Evolutionary conservation across 2,329 filamentous ascomycete genomes (phyloP).

Genomic region (Hyphodiscus sp.): DNA sequence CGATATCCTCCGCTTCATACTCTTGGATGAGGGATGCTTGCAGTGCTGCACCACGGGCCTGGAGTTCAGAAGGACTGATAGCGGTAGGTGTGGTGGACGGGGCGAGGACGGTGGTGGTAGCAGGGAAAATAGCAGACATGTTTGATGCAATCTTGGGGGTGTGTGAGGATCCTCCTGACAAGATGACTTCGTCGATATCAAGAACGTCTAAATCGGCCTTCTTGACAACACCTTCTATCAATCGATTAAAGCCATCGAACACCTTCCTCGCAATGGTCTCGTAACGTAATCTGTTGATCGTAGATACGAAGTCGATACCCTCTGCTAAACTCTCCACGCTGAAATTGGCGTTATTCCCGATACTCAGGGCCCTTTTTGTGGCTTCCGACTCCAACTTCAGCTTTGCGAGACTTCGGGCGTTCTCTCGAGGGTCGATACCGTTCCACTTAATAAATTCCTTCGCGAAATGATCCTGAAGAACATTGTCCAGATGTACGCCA

Average conservation of each 20-base stretch:
- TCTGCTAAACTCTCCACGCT: constrained; percentile 86
- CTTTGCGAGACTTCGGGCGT: constrained; percentile 80
- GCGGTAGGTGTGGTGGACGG: constrained; percentile 71
- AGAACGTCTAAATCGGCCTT: constrained; percentile 90
- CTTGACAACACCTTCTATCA: constrained; percentile 78
- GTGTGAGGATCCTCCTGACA: constrained; percentile 87
- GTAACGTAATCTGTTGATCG: constrained; percentile 88
- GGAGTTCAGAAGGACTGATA: constrained; percentile 89
- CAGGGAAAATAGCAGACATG: constrained; percentile 72
- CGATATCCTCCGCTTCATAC: constrained; percentile 88
- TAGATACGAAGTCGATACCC: constrained; percentile 84
- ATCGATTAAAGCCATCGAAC: constrained; percentile 78
- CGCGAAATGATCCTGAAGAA: constrained; percentile 90
- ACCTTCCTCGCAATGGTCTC: constrained; percentile 83
- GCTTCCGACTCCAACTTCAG: constrained; percentile 85
- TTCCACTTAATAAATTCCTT: constrained; percentile 99
- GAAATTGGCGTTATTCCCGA: constrained; percentile 83
- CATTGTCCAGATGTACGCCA: constrained; percentile 79
- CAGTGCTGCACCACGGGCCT: constrained; percentile 84
- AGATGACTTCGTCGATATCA: constrained; percentile 90
- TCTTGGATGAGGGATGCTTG: constrained; percentile 92
- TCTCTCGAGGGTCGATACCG: constrained; percentile 71
- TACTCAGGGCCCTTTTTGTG: constrained; percentile 84
- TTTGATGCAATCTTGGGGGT: constrained; percentile 87
- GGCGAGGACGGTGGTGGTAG: constrained; percentile 70